These are phyloP conservation scores for Penicillium salamii DNA, from an alignment of 495 filamentous ascomycete genomes.

Conservation along the genomic window DNA sequence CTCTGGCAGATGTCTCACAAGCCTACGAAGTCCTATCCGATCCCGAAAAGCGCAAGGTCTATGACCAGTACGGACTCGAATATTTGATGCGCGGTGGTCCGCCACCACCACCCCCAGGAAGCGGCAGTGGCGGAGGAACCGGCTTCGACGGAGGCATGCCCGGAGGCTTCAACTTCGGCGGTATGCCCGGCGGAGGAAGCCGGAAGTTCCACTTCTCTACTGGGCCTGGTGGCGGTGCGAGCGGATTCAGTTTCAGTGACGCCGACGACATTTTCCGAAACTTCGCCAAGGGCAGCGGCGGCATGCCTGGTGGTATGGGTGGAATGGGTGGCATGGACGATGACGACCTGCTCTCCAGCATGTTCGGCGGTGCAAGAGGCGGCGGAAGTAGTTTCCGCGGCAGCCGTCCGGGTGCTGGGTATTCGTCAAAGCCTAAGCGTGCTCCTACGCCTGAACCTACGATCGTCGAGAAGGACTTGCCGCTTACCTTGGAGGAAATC, in stretches of 20 bases:
- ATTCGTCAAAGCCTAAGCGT: slow-evolving; percentile 36
- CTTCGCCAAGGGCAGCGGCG: slow-evolving; percentile 60
- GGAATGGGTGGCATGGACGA: slow-evolving; percentile 51
- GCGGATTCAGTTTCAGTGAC: slow-evolving; percentile 75
- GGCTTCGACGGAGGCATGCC: slow-evolving; percentile 58
- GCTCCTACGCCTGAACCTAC: slow-evolving; percentile 80
- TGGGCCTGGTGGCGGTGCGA: slow-evolving; percentile 47
- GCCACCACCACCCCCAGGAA: slow-evolving; percentile 58
- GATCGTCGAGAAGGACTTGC: slow-evolving; percentile 79
- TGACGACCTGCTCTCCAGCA: slow-evolving; percentile 49
- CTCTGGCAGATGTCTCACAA: slow-evolving; percentile 72
- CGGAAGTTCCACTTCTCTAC: slow-evolving; percentile 77
- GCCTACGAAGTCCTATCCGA: slow-evolving; percentile 98
- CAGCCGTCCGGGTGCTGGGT: slow-evolving; percentile 37
- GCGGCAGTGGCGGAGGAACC: slow-evolving; percentile 45
- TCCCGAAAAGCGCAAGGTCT: slow-evolving; percentile 93
- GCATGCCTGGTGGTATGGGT: slow-evolving; percentile 32
- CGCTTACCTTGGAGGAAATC: slow-evolving; percentile 81
- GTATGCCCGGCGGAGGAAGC: slow-evolving; percentile 54
- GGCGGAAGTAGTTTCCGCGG: slow-evolving; percentile 36
- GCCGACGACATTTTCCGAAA: slow-evolving; percentile 81
- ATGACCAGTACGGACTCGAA: slow-evolving; percentile 93
- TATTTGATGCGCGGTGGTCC: slow-evolving; percentile 84
- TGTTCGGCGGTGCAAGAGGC: slow-evolving; percentile 41
- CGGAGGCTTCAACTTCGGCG: slow-evolving; percentile 50